phyloP scores from a whole-genome alignment of 768 basidiomycete genomes.

The Lactarius sp. region DNA sequence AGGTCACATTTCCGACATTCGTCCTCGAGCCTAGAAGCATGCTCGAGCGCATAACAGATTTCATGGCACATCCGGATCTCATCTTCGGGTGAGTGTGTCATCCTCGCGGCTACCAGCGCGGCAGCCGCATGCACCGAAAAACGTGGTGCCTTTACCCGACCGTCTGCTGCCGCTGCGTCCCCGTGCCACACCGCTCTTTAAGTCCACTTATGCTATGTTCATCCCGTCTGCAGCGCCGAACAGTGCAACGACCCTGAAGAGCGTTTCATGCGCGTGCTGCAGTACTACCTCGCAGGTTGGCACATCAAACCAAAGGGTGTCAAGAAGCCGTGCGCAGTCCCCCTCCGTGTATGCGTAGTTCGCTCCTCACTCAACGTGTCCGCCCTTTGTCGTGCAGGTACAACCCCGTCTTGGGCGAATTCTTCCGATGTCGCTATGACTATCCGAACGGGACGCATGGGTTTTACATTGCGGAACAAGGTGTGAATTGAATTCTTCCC shows the following conservation, averaged over 20 bases:
- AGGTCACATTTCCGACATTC: constrained; percentile 91
- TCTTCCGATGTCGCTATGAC: constrained; percentile 94
- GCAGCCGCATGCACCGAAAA: not conserved
- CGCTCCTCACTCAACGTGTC: constrained; percentile 8
- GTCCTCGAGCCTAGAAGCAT: constrained; percentile 96
- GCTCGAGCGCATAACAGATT: constrained; percentile 98
- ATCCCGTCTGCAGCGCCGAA: constrained; percentile 55
- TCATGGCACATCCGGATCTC: constrained; percentile 98
- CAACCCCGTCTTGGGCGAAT: constrained; percentile 95
- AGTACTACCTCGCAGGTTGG: constrained; percentile 98
- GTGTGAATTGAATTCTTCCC: constrained; percentile 34
- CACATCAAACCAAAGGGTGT: constrained; percentile 99
- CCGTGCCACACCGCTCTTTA: not conserved
- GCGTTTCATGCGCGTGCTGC: constrained; percentile 83
- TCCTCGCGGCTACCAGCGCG: not conserved
- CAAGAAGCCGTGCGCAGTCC: constrained; percentile 84
- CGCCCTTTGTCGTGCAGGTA: constrained; percentile 49
- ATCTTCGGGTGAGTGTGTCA: constrained; percentile 73
- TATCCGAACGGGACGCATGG: constrained; percentile 90
- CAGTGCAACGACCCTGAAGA: constrained; percentile 79
- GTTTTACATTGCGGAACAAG: constrained; percentile 96
- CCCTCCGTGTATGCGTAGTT: not conserved
- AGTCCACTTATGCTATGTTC: constrained; percentile 1
- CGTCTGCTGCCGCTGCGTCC: not conserved
- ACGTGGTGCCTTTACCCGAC: not conserved